These are phyloP conservation scores for Apiotrichum gracile DNA, from an alignment of 1,284 basidiomycete species.

Conservation along the genomic window DNA sequence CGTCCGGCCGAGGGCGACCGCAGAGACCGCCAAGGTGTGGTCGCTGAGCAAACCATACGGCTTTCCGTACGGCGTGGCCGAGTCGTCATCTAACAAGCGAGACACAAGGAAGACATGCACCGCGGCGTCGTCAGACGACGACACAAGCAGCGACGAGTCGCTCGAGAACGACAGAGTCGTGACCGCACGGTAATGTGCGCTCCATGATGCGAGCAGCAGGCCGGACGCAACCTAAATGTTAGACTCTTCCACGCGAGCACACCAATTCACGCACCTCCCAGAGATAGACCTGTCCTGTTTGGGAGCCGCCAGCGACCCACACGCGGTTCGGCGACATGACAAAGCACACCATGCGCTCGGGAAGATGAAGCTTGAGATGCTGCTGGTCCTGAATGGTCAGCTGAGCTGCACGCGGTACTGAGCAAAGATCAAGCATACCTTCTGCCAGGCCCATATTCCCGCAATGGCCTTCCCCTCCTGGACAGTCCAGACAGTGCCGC, in stretches of 20 bases:
- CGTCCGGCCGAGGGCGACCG: constrained; percentile 64
- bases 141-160: constrained; percentile 73
- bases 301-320: constrained; percentile 79
- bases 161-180: constrained; percentile 74
- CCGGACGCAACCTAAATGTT: constrained; percentile 70
- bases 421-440: constrained; percentile 25
- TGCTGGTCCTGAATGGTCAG: constrained; percentile 68
- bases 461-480: constrained; percentile 48
- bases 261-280: constrained; percentile 74
- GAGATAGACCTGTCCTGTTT: constrained; percentile 81
- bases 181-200: constrained; percentile 88
- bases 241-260: neutral
- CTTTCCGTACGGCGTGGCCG: constrained; percentile 33
- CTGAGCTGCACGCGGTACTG: neutral
- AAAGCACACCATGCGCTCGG: constrained; percentile 78
- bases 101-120: constrained; percentile 84
- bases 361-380: constrained; percentile 75
- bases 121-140: constrained; percentile 82
- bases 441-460: constrained; percentile 50
- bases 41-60: constrained; percentile 79
- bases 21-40: constrained; percentile 83
- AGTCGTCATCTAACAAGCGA: constrained; percentile 26
- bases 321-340: constrained; percentile 65
- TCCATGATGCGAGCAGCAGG: constrained; percentile 79
- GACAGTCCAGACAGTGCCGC: constrained; percentile 44